phyloP scores from a whole-genome alignment of 2,329 filamentous ascomycete species.

The Zymoseptoria ardabiliae region DNA sequence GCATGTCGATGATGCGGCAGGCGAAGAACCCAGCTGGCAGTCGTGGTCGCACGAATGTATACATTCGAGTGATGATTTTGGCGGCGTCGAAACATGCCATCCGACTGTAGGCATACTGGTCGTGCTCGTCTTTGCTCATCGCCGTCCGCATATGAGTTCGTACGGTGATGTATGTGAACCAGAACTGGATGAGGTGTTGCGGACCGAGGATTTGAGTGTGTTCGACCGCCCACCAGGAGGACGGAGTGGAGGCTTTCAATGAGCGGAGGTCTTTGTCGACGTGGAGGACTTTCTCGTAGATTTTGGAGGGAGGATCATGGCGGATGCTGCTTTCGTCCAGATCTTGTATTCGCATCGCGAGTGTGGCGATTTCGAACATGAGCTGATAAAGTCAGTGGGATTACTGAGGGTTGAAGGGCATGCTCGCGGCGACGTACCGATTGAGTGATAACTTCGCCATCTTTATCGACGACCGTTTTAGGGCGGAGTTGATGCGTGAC shows the following conservation, averaged over 20 bases:
- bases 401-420: no score
- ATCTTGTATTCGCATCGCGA: constrained; percentile 22
- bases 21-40: constrained; percentile 24
- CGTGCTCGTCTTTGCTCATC: constrained; percentile 18
- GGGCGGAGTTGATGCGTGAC: constrained; percentile 15
- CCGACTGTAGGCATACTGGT: constrained; percentile 21
- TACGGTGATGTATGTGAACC: constrained; percentile 22
- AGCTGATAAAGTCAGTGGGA: constrained; percentile 4
- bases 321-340: constrained; percentile 19
- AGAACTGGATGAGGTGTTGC: constrained; percentile 21
- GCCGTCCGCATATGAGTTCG: constrained; percentile 23
- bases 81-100: constrained; percentile 21
- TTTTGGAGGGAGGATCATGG: constrained; percentile 12
- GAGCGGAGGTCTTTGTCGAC: constrained; percentile 22
- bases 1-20: constrained; percentile 22
- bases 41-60: constrained; percentile 13
- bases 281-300: constrained; percentile 20
- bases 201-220: constrained; percentile 3
- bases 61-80: constrained; percentile 16
- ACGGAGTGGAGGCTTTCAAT: constrained; percentile 20
- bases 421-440: neutral
- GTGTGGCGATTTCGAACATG: constrained; percentile 20
- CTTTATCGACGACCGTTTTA: constrained; percentile 10
- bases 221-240: constrained; percentile 9
- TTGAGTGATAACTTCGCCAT: constrained; percentile 20